Base-by-base conservation (phyloP, 768 basidiomycete genomes). In the Auriscalpium orientale region DNA sequence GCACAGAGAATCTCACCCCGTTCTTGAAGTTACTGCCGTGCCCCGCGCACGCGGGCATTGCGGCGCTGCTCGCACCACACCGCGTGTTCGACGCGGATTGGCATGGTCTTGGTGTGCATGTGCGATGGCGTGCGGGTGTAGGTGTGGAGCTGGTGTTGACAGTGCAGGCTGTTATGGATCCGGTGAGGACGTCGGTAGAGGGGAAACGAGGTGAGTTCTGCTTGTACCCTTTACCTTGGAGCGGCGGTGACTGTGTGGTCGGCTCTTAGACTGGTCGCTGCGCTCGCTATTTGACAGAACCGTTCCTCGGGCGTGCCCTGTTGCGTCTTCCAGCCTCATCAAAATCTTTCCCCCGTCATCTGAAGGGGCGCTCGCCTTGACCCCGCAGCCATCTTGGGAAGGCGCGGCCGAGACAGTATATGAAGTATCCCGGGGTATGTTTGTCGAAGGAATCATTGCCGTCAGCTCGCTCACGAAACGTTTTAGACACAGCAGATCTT, bases 1-100 rank as follows among this genome's bases (percentile, higher is more conserved):
- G 95, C 67, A 98, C 95, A 5, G 97, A 98, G 67, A 98, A 98
- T 65, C 74, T 98, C 9, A 98, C 95, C 0, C 95, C 97, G 0
- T 97, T 98, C 72, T 78, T 98, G 56, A 93, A 95, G 67, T 82
- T 98, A 10, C 74, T 98, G 1, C 97, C 97, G 0, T 98, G 95
- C 76, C 91, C 97, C 66, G 84, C 89, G 6, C 73, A 79, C 18
- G 91, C 94, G 0, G 95, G 97, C 12, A 77, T 98, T 20, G 89
- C 92, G 0, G 75, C 71, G 15, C 76, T 98, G 21, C 74, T 98
- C 46, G 91, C 94, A 65, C 89, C 92, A 0, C 91, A 95, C 62
- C 79, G 77, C 3, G 71, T 95, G 3, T 94, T 98, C 62, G 90
- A 92, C 61, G 89, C 91, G 4, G 86, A 92, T 63, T 97, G 91